Conservation (phyloP, 495 filamentous ascomycete genomes). For the Aspergillus hancockii region DNA sequence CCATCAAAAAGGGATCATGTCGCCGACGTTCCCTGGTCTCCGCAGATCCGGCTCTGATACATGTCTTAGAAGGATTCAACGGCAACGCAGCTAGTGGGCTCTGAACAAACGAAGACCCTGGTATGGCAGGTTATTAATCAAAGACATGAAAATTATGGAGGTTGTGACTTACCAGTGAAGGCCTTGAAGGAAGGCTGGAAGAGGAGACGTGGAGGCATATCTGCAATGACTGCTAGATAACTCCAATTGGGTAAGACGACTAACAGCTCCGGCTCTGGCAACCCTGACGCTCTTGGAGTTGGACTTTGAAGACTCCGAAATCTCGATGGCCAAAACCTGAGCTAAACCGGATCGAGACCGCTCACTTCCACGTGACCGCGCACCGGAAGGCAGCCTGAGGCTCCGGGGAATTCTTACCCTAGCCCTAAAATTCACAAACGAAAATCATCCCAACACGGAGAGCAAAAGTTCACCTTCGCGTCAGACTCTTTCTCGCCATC, state of each 20-base stretch:
- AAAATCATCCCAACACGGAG: slow-evolving; percentile 35
- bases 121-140: not conserved
- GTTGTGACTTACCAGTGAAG: slow-evolving; percentile 54
- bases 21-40: slow-evolving; percentile 37
- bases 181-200: slow-evolving; percentile 61
- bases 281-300: slow-evolving; percentile 15
- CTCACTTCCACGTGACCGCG: slow-evolving; percentile 14
- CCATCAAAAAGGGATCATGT: slow-evolving; percentile 47
- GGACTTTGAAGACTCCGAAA: slow-evolving; percentile 4
- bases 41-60: slow-evolving; percentile 40
- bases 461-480: slow-evolving; percentile 36
- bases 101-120: slow-evolving; percentile 37
- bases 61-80: slow-evolving; percentile 32
- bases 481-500: slow-evolving; percentile 37
- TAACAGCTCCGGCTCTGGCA: not conserved
- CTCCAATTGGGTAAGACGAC: slow-evolving; percentile 4
- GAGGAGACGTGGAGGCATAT: slow-evolving; percentile 77
- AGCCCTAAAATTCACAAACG: slow-evolving; percentile 46
- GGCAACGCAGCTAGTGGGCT: slow-evolving; percentile 32
- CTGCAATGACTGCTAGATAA: slow-evolving; percentile 17
- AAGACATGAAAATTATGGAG: not conserved
- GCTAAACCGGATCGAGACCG: slow-evolving; percentile 29
- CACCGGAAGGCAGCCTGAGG: slow-evolving; percentile 8
- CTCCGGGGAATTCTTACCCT: slow-evolving; percentile 29
- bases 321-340: slow-evolving; percentile 33